These are phyloP conservation scores for Heracleum sosnowskyi DNA, from an alignment of 129 eudicot genomes.

Conservation along the genomic window DNA sequence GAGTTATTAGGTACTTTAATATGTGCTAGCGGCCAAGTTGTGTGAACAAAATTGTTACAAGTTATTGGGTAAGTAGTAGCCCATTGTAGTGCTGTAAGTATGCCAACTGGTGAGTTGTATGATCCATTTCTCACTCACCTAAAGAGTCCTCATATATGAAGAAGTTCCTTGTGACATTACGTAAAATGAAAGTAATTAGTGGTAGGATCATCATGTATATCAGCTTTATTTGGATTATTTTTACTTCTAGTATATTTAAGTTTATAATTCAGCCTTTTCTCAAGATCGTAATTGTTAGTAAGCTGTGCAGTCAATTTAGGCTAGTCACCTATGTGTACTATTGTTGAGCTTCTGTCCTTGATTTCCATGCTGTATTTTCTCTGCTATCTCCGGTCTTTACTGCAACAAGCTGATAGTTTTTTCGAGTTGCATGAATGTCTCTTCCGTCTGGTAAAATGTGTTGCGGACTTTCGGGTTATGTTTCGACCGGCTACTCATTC, in stretches of 20 bases:
- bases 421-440: not conserved
- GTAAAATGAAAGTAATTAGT: not conserved
- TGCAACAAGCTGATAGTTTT: not conserved
- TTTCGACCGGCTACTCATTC: not conserved
- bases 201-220: constrained; percentile 12
- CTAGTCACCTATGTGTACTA: not conserved
- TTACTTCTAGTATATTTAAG: not conserved
- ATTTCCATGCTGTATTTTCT: too few relatives aligned
- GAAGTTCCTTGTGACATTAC: not conserved
- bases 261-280: not conserved
- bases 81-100: constrained; percentile 19
- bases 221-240: constrained; percentile 6
- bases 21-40: not conserved
- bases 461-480: not conserved
- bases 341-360: not conserved
- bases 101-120: constrained; percentile 55
- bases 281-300: not conserved
- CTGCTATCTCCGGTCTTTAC: too few relatives aligned
- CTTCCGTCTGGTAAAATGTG: not conserved
- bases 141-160: constrained; percentile 12
- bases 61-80: constrained; percentile 6
- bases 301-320: not conserved
- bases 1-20: not conserved
- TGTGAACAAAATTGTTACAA: constrained; percentile 20
- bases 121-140: constrained; percentile 41